Percentiles rank a stretch among this genome's conserved stretches.
Evolutionary conservation across 352 stramenopile genomes (phyloP).

Genomic region (Pythium brachiatum): DNA sequence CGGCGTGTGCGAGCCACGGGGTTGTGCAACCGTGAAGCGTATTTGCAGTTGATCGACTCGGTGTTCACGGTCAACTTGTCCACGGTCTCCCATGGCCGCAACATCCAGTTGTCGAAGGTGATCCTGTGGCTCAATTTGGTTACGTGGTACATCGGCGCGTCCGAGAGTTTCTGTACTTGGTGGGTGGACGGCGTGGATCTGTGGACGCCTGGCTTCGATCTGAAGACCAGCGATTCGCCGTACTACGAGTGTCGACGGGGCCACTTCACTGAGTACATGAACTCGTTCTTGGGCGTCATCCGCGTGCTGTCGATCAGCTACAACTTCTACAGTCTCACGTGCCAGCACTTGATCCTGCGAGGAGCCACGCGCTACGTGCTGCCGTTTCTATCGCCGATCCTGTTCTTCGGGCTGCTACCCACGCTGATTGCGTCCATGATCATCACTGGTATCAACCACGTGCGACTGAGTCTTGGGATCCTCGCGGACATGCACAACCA

Average conservation of each 20-base stretch:
- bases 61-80: slow-evolving; percentile 17
- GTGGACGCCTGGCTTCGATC: slow-evolving; percentile 17
- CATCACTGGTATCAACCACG: slow-evolving; percentile 20
- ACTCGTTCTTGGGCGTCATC: slow-evolving; percentile 5
- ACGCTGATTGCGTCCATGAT: slow-evolving; percentile 6
- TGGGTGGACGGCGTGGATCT: slow-evolving; percentile 20
- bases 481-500: slow-evolving; percentile 18
- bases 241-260: slow-evolving; percentile 24
- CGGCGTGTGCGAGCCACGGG: neutral
- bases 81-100: slow-evolving; percentile 14
- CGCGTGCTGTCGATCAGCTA: slow-evolving; percentile 19
- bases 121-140: slow-evolving; percentile 20
- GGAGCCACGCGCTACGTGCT: slow-evolving; percentile 12
- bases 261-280: neutral
- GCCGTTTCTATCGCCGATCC: slow-evolving; percentile 7
- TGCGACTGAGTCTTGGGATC: neutral
- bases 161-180: slow-evolving; percentile 23
- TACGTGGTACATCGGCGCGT: slow-evolving; percentile 24
- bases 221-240: slow-evolving; percentile 13
- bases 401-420: slow-evolving; percentile 18
- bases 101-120: slow-evolving; percentile 23
- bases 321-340: slow-evolving; percentile 26
- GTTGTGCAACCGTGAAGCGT: no score
- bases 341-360: slow-evolving; percentile 13
- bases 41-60: slow-evolving; percentile 15